Conservation (phyloP, 2,329 filamentous ascomycete species). For the Hymenoscyphus linearis region DNA sequence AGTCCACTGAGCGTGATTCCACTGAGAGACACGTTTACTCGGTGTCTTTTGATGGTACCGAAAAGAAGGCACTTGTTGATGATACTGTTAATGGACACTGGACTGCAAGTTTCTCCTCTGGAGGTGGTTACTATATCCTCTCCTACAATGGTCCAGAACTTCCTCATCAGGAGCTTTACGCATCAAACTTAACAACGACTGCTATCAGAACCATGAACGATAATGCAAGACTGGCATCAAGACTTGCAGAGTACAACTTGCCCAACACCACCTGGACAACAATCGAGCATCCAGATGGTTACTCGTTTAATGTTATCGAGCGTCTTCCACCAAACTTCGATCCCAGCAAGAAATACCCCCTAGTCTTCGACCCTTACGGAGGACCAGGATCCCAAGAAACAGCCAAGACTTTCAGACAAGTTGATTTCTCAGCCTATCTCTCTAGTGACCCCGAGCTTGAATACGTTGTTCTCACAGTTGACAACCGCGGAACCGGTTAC, state of each 20-base stretch:
- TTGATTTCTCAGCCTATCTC: slow-evolving; percentile 59
- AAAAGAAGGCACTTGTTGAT: slow-evolving; percentile 56
- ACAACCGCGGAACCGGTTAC: slow-evolving; percentile 62
- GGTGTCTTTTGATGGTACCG: slow-evolving; percentile 50
- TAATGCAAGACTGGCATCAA: slow-evolving; percentile 51
- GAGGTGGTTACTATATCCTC: slow-evolving; percentile 53
- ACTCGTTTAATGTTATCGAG: slow-evolving; percentile 59
- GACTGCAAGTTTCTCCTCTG: slow-evolving; percentile 56
- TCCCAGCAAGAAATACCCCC: slow-evolving; percentile 56
- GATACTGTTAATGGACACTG: slow-evolving; percentile 54
- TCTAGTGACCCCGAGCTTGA: slow-evolving; percentile 62
- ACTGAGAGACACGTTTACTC: slow-evolving; percentile 65
- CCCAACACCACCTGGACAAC: slow-evolving; percentile 60
- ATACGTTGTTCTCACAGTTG: slow-evolving; percentile 62
- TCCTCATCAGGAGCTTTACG: slow-evolving; percentile 63
- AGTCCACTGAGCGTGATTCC: slow-evolving; percentile 59
- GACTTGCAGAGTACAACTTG: slow-evolving; percentile 54
- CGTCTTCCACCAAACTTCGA: slow-evolving; percentile 61
- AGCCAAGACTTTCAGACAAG: slow-evolving; percentile 47
- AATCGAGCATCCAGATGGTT: slow-evolving; percentile 55
- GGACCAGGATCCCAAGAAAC: slow-evolving; percentile 61
- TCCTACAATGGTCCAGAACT: slow-evolving; percentile 61
- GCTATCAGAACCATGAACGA: slow-evolving; percentile 54
- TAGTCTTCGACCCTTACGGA: slow-evolving; percentile 63
- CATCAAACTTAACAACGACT: slow-evolving; percentile 44